Base-by-base conservation (phyloP, 2,329 filamentous ascomycete species). In the Cordyceps tenuipes region DNA sequence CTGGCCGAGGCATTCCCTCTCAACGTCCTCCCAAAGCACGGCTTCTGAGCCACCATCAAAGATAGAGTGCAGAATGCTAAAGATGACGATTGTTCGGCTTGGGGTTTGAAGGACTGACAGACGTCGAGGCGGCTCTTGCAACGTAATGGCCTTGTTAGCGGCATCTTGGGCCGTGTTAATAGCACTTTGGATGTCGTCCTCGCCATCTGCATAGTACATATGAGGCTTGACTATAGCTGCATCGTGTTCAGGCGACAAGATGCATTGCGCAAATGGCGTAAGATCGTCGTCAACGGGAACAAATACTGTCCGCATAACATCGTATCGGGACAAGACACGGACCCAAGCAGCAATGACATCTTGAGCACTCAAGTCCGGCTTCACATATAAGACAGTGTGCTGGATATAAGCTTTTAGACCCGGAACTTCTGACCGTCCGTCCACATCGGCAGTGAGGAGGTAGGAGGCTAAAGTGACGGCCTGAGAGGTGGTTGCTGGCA, bases 1-100 rank as follows among this genome's bases (percentile, higher is more conserved):
- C 26, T 53, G 50, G 10, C 34, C 34, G 12, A 43, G 36, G 36
- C 21, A 53, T 43, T 53, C 50, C 15, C 50, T 53, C 36, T 53
- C 50, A 19, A 53, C 50, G 50, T 53, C 50, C 36, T 53, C 50
- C 50, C 50, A 53, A 15, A 53, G 31, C 34, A 53, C 50, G 21
- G 31, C 36, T 43, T 53, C 50, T 43, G 50, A 53, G 50, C 50
- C 50, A 26, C 50, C 50, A 43, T 53, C 50, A 43, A 53, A 53
- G 19, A 41, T 53, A 17, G 50, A 53, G 36, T 53, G 50, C 12
- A 53, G 15, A 39, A 53, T 53, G 50, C 34, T 53, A 12, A 43
- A 53, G 12, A 53, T n/a, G 50, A 53, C 36, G 12, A 53, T 53
- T 23, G 36, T 19, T 23, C 12, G 50, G 21, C 19, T 53, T 41